Conservation (phyloP, 2,329 filamentous ascomycete species). For the Myriangium duriaei region DNA sequence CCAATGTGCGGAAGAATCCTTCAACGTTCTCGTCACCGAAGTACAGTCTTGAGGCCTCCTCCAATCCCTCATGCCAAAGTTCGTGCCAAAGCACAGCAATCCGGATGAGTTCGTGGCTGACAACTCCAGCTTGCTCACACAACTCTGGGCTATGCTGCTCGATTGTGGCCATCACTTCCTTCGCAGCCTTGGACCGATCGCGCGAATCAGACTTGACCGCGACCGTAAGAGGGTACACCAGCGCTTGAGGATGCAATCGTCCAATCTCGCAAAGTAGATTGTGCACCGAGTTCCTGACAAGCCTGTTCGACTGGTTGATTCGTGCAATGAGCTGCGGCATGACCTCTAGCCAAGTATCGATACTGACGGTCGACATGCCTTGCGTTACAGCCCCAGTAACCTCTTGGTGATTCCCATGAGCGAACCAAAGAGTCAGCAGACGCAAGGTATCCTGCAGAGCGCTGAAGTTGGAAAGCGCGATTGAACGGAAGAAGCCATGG, state of each 20-base stretch:
- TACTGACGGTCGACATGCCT: slow-evolving; percentile 80
- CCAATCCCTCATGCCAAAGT: slow-evolving; percentile 94
- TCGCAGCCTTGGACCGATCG: slow-evolving; percentile 74
- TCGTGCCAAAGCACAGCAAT: slow-evolving; percentile 98
- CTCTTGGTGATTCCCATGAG: slow-evolving; percentile 75
- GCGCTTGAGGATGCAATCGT: slow-evolving; percentile 82
- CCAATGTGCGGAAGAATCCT: slow-evolving; percentile 87
- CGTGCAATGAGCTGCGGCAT: slow-evolving; percentile 94
- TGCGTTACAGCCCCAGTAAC: slow-evolving; percentile 83
- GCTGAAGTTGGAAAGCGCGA: slow-evolving; percentile 78
- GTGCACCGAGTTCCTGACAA: slow-evolving; percentile 83
- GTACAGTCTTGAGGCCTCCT: slow-evolving; percentile 91
- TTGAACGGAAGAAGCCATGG: slow-evolving; percentile 93
- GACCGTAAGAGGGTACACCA: slow-evolving; percentile 94
- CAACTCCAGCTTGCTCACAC: slow-evolving; percentile 87
- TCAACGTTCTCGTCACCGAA: slow-evolving; percentile 97
- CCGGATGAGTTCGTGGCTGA: slow-evolving; percentile 92
- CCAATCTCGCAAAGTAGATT: slow-evolving; percentile 87
- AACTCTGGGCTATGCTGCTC: slow-evolving; percentile 83
- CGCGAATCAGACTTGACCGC: slow-evolving; percentile 93
- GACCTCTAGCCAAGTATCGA: slow-evolving; percentile 97
- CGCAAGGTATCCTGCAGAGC: slow-evolving; percentile 91
- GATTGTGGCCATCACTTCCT: slow-evolving; percentile 96
- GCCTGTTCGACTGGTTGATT: slow-evolving; percentile 87
- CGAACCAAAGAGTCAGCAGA: slow-evolving; percentile 90